Evolutionary conservation across 495 filamentous ascomycete species (phyloP).

Genomic region (Chlorociboria aeruginascens): DNA sequence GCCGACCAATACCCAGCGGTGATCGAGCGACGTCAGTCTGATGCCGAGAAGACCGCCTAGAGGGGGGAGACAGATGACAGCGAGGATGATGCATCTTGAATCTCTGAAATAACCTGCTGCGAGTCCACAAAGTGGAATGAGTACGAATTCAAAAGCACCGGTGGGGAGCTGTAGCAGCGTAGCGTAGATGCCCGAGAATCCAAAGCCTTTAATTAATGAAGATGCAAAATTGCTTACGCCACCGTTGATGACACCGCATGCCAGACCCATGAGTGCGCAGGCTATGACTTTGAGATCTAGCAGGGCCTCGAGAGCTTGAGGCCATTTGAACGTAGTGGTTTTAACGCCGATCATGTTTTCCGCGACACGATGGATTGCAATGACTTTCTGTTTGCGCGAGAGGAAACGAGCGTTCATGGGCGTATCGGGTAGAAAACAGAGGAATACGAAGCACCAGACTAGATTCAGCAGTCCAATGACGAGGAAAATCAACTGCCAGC

Average conservation of each 20-base stretch:
- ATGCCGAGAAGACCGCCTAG: neutral
- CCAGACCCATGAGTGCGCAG: slow-evolving; percentile 38
- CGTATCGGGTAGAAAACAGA: slow-evolving; percentile 48
- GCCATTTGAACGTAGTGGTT: slow-evolving; percentile 44
- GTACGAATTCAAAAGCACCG: slow-evolving; percentile 30
- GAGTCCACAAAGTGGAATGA: neutral
- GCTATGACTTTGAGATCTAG: slow-evolving; percentile 43
- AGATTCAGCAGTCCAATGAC: slow-evolving; percentile 38
- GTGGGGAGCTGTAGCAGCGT: slow-evolving; percentile 35
- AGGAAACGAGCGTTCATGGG: slow-evolving; percentile 48
- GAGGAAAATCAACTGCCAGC: slow-evolving; percentile 39
- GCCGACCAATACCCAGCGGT: slow-evolving; percentile 38
- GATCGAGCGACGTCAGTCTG: slow-evolving; percentile 18
- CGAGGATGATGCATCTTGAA: neutral
- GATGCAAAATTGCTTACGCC: slow-evolving; percentile 61
- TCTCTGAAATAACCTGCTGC: too few species aligned
- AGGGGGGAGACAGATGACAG: neutral
- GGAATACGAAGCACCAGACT: slow-evolving; percentile 40
- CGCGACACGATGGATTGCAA: slow-evolving; percentile 46
- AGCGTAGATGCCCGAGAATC: slow-evolving; percentile 17
- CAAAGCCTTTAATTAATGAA: slow-evolving; percentile 43
- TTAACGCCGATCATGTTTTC: slow-evolving; percentile 52
- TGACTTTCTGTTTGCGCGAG: slow-evolving; percentile 37
- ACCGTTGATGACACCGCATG: slow-evolving; percentile 36
- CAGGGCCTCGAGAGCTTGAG: slow-evolving; percentile 42